A percentile compares a stretch with the other conserved stretches of the same genome.
These are phyloP conservation scores for Xylariaceae sp. DNA, from an alignment of 2,329 filamentous ascomycete species.

Conservation along the genomic window DNA sequence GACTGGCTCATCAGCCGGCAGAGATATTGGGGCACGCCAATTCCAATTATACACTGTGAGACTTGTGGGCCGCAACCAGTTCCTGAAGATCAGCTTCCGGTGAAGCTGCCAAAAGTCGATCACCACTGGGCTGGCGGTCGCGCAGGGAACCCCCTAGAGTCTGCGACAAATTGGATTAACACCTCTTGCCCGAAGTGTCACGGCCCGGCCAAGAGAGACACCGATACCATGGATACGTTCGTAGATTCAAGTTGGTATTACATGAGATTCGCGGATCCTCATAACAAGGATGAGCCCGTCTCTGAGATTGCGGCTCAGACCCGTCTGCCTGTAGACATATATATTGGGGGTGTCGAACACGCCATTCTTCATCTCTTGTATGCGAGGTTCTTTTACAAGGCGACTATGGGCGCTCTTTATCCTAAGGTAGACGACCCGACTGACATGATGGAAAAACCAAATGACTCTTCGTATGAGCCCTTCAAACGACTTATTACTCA, in stretches of 20 bases:
- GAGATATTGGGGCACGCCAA: conserved; percentile 86
- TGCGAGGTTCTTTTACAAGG: conserved; percentile 86
- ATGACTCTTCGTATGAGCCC: conserved; percentile 52
- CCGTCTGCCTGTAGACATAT: conserved; percentile 75
- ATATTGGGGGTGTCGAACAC: conserved; percentile 85
- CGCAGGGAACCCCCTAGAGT: conserved; percentile 72
- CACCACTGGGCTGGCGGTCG: conserved; percentile 65
- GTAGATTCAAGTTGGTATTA: conserved; percentile 96
- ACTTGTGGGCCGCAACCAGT: conserved; percentile 77
- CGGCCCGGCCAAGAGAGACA: conserved; percentile 70
- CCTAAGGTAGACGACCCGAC: conserved; percentile 25
- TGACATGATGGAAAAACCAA: conserved; percentile 17
- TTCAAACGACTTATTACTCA: conserved; percentile 81
- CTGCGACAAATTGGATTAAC: conserved; percentile 68
- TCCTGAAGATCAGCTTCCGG: conserved; percentile 70
- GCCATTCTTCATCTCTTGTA: conserved; percentile 88
- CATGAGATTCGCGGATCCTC: conserved; percentile 70
- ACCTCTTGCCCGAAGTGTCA: conserved; percentile 71
- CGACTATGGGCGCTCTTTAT: conserved; percentile 58
- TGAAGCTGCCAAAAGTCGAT: conserved; percentile 66
- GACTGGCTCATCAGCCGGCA: conserved; percentile 94
- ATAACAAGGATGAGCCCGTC: conserved; percentile 60
- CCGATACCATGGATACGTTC: conserved; percentile 95
- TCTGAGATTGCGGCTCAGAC: conserved; percentile 52
- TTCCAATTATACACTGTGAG: conserved; percentile 79